Evolutionary conservation across 768 basidiomycete genomes (phyloP).

Genomic region (Russula compacta): DNA sequence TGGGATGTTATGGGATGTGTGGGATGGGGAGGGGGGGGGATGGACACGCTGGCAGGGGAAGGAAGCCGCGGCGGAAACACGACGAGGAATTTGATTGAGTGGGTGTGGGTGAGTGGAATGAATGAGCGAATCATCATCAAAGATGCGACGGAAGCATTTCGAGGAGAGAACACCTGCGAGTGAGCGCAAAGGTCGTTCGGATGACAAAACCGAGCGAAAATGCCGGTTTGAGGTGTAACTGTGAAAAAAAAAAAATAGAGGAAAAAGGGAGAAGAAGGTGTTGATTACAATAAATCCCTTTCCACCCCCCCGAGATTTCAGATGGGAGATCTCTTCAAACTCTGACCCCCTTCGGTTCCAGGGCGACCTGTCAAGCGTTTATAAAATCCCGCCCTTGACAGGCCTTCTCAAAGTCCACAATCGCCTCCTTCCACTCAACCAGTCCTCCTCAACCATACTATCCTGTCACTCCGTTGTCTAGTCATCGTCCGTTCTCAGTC

Average conservation of each 20-base stretch:
- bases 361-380: slow-evolving; percentile 12
- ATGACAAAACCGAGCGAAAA: slow-evolving; percentile 20
- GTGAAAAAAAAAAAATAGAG: neutral
- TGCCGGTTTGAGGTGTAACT: slow-evolving; percentile 8
- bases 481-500: neutral
- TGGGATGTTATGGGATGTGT: neutral
- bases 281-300: neutral
- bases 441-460: neutral
- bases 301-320: slow-evolving; percentile 2
- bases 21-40: neutral
- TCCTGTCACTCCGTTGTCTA: neutral
- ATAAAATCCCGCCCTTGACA: slow-evolving; percentile 13
- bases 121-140: neutral
- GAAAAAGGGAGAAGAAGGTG: neutral
- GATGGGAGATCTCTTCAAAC: slow-evolving; percentile 1
- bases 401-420: neutral
- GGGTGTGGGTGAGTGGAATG: neutral
- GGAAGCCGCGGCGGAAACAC: slow-evolving; percentile 11
- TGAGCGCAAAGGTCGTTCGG: slow-evolving; percentile 11
- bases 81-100: slow-evolving; percentile 6
- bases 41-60: slow-evolving; percentile 4
- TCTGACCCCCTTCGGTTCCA: slow-evolving; percentile 5
- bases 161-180: neutral
- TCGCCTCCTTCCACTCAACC: neutral
- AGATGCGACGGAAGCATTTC: slow-evolving; percentile 8